Evolutionary conservation across 2,329 filamentous ascomycete genomes (phyloP), one percentile per base, ranked within the genome.

Genomic region (Xylaria sp.): DNA sequence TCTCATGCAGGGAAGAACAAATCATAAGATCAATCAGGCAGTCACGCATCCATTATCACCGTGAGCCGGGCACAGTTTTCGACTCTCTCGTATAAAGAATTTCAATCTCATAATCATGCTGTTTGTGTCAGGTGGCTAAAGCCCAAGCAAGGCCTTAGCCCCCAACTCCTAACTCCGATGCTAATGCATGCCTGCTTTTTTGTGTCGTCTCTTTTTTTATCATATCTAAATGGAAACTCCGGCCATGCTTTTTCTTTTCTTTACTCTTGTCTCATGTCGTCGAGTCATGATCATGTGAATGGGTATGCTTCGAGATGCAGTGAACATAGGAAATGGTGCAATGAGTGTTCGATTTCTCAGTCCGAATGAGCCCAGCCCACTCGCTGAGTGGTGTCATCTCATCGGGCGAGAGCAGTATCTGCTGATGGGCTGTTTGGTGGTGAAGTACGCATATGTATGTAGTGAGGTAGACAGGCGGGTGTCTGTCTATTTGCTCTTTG

Each of bases 31-130:
- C 20, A 43, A n/a, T 33, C 13, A 48, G 6, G 3, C 13, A 23
- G 33, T 28, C 39, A 66, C 58, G 36, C 15, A 33, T 5, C 2
- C 5, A 39, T 57, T 2, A 36, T 13, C 7, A 33, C 28, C 28
- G 28, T 3, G 18, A 36, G 18, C 4, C 1, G 7, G 33, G 8
- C 8, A 25, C n/a, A 2, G 33, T 43, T 62, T 7, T 15, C 48
- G 1, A 57, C 59, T 25, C 51, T 58, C 15, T 67, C 33, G 63
- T 43, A 7, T 62, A 12, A 3, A 28, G 4, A 36, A 36, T 25
- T 60, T 41, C 63, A 60, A 68, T 68, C 51, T 60, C 55, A 49
- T 62, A 58, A 57, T 65, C 62, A 68, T 66, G 36, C 33, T 57
- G 60, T 55, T 25, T 41, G 41, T 18, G 52, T 49, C 7, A 23